Evolutionary conservation across 1,284 basidiomycete genomes (phyloP).

Genomic region (Leccinum fallax): DNA sequence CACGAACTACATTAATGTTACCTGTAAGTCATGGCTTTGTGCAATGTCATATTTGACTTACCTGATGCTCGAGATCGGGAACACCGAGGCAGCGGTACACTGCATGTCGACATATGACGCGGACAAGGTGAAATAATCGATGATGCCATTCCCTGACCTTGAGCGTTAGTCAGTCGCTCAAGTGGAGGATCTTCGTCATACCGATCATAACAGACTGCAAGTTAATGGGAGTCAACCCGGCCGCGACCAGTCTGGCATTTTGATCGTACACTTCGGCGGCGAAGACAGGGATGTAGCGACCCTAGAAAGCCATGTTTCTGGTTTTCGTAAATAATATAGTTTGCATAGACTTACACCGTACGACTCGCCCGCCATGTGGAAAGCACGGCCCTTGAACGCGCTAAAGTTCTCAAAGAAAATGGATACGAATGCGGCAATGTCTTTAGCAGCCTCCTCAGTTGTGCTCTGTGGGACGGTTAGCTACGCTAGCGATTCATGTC

Average conservation of each 20-base stretch:
- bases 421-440: constrained; percentile 62
- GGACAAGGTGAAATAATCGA: constrained; percentile 46
- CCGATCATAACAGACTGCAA: constrained; percentile 82
- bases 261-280: constrained; percentile 81
- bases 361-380: constrained; percentile 67
- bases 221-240: constrained; percentile 74
- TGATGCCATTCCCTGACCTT: constrained; percentile 56
- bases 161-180: not conserved
- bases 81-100: constrained; percentile 51
- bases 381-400: constrained; percentile 55
- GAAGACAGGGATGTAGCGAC: constrained; percentile 84
- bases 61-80: constrained; percentile 38
- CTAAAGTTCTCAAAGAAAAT: constrained; percentile 68
- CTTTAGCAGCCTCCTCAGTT: constrained; percentile 65
- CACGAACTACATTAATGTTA: constrained; percentile 37
- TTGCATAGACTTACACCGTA: constrained; percentile 46
- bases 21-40: not conserved
- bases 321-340: not conserved
- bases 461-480: constrained; percentile 33
- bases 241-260: constrained; percentile 61
- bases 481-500: not conserved
- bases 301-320: constrained; percentile 41
- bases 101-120: constrained; percentile 51
- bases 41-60: constrained; percentile 1
- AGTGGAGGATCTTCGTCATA: constrained; percentile 32